These are phyloP conservation scores for Sonneratia alba DNA, from an alignment of 345 rosid species.

Conservation along the genomic window DNA sequence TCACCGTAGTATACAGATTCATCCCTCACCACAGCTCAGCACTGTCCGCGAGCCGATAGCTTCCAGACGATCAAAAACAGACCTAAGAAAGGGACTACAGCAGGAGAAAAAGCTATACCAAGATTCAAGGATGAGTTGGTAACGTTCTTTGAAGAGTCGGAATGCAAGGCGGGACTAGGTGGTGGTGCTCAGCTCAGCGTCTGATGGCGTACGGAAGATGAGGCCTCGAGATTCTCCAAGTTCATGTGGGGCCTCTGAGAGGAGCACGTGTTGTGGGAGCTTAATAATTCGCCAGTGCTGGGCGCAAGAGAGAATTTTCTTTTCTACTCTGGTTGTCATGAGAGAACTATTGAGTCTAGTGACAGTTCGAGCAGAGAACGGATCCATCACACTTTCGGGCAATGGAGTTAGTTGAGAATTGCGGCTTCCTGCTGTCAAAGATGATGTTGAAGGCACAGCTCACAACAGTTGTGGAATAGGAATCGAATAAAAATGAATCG, in stretches of 20 bases:
- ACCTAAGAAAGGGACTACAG: too few relatives aligned
- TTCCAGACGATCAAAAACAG: too few relatives aligned
- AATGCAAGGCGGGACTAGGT: background rate
- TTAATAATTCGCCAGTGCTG: background rate
- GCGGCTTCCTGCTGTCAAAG: background rate
- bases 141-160: too few relatives aligned
- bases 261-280: background rate
- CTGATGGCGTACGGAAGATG: background rate
- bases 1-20: too few relatives aligned
- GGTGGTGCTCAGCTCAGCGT: background rate
- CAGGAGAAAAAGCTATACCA: too few relatives aligned
- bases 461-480: background rate
- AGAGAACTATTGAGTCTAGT: too few relatives aligned
- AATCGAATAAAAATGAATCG: background rate
- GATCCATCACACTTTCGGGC: background rate
- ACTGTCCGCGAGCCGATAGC: too few relatives aligned
- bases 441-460: background rate
- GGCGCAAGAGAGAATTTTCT: background rate
- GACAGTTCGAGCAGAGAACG: background rate
- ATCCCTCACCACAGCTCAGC: too few relatives aligned
- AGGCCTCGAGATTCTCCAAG: background rate
- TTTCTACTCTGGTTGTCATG: too few relatives aligned
- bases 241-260: background rate
- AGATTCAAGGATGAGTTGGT: too few relatives aligned
- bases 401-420: too few relatives aligned